Base-by-base conservation (phyloP, 768 basidiomycete genomes). In the Pisolithus marmoratus region DNA sequence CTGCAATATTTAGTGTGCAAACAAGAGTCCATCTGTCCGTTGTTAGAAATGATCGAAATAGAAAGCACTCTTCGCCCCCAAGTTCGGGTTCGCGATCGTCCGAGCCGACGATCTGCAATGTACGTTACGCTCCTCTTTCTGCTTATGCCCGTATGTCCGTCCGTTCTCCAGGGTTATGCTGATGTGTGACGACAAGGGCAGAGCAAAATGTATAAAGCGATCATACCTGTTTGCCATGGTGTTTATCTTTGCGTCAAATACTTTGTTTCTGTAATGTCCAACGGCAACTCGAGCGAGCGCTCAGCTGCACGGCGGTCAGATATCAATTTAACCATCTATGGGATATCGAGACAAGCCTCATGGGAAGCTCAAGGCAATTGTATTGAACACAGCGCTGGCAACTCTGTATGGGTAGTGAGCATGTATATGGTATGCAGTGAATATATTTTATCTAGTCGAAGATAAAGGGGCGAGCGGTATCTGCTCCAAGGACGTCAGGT, bases 351-450 rank as follows among this genome's bases (percentile, higher is more conserved):
- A 20, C 36, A 34, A 14, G 55, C 66, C 64, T 62, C 65, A 54
- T 68, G 65, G 64, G 60, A 60, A 52, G 49, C 58, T 58, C 60
- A 50, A 66, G 65, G 64, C 19, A 26, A 29, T 20, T 31, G 26
- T 22, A 14, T 54, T 49, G 44, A 37, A 44, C 38, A 50, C 15
- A 34, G 34, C 34, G 44, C 46, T 11, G 19, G 26, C 48, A 22
- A 27, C 34, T 51, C 37, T 44, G 26, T 46, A 51, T 38, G 36
- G 44, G 43, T 51, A 56, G 42, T 51, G 54, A 51, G 51, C 40
- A 43, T 34, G 34, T 34, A 34, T 34, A 34, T 34, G 34, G 34
- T 34, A 34, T 34, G 31, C 5, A 14, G 34, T 14, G 34, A 34
- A 38, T 51, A 50, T 27, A 22, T 14, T 24, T 52, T 29, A 54